Base-by-base conservation (phyloP, 2,329 filamentous ascomycete species). In the Colletotrichum sp. region DNA sequence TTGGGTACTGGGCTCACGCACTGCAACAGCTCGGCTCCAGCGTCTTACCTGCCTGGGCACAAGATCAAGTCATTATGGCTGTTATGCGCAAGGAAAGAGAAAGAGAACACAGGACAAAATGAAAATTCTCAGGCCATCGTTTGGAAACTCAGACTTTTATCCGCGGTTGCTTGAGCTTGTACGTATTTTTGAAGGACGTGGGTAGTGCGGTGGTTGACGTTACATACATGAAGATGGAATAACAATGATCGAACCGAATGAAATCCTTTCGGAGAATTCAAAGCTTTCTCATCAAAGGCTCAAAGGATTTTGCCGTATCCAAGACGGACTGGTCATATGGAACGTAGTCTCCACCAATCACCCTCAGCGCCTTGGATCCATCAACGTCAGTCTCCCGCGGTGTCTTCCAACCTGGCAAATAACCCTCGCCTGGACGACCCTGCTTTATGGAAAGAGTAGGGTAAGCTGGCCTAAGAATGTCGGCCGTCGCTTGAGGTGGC, bases 361-460 rank as follows among this genome's bases (percentile, higher is more conserved):
- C 55, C n/a, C 52, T 36, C 49, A 36, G 49, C 28, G 67, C 67
- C 52, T 69, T 69, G 67, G 28, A 36, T 15, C 67, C 67, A 13
- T 69, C 67, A 21, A 69, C n/a, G 8, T 59, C 52, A 15, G 28
- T 62, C 10, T 59, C 67, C 32, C 18, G n/a, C n/a, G 67, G 30
- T 10, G 32, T 18, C 3, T 69, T 63, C 36, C 80, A 82, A 3
- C 77, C 80, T 0, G 79, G 73, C 1, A 69, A 44, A 79, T 88
- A 88, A 2, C 86, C 86, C 78, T 84, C 77, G 1, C 86, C 86
- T 0, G 85, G 85, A 16, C 76, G 80, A 0, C 87, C 87, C 62
- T 82, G 74, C 6, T 79, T 24, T 49, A 88, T 87, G 4, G 16
- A 18, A 44, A 84, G 82, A 10, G 82, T 83, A 2, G 85, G 85